These are phyloP conservation scores for Talaromyces piceae DNA, from an alignment of 2,329 filamentous ascomycete genomes.

Conservation along the genomic window DNA sequence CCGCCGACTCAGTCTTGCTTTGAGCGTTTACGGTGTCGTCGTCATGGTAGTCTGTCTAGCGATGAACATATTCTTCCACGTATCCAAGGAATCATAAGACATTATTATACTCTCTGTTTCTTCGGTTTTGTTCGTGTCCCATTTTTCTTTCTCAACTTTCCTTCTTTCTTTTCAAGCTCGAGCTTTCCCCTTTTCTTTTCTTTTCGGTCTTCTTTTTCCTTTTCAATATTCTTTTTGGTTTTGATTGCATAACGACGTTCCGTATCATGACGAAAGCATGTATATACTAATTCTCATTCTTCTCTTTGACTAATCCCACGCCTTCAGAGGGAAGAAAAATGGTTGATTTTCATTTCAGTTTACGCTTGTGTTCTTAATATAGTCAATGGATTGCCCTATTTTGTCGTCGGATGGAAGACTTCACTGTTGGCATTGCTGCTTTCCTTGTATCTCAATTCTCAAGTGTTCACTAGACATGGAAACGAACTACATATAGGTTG, in stretches of 20 bases:
- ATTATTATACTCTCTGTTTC: background rate
- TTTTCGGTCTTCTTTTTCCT: background rate
- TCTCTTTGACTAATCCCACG: background rate
- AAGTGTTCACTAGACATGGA: no score
- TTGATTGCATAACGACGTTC: background rate
- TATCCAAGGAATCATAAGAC: slow-evolving; percentile 45
- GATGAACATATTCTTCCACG: slow-evolving; percentile 76
- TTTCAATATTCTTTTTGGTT: background rate
- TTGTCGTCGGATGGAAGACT: no score
- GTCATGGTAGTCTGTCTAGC: slow-evolving; percentile 86
- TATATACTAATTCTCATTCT: background rate
- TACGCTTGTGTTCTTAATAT: no score
- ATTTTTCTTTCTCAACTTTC: background rate
- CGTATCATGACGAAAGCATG: slow-evolving; percentile 1
- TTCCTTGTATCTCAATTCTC: no score
- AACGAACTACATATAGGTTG: no score
- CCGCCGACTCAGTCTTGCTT: slow-evolving; percentile 62
- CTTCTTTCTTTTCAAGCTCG: background rate
- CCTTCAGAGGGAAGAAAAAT: background rate
- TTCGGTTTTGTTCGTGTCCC: no score
- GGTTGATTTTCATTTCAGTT: no score
- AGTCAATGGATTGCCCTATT: no score
- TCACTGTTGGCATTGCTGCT: no score
- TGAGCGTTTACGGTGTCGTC: slow-evolving; percentile 74
- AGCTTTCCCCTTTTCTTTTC: background rate